phyloP scores from a whole-genome alignment of 73 alveolate species.

The Symbiodinium natans region DNA sequence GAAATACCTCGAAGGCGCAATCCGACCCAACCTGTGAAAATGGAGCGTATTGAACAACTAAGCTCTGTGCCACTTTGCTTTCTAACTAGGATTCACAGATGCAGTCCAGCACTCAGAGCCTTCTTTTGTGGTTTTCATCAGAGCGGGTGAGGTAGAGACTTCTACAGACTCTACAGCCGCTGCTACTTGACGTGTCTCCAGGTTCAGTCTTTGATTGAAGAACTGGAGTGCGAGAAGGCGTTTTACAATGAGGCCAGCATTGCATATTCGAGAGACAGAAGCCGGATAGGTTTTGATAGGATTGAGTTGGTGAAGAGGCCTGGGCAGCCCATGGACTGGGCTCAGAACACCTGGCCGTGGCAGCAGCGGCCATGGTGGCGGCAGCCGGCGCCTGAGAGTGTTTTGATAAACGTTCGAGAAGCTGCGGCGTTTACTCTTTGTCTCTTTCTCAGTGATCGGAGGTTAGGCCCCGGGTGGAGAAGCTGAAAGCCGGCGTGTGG shows the following conservation, averaged over 20 bases:
- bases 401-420: too few relatives aligned
- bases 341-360: conserved; percentile 12
- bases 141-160: neutral
- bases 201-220: conserved; percentile 89
- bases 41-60: too few relatives aligned
- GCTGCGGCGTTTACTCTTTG: neutral
- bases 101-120: conserved; percentile 32
- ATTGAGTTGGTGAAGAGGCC: too few relatives aligned
- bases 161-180: neutral
- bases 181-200: neutral
- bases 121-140: neutral
- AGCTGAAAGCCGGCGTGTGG: conserved; percentile 63
- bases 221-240: conserved; percentile 78
- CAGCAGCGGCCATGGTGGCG: conserved; percentile 55
- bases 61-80: neutral
- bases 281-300: too few relatives aligned
- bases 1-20: conserved; percentile 80
- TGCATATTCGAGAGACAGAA: too few relatives aligned
- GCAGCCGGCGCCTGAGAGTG: conserved; percentile 3
- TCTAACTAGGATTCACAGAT: conserved; percentile 32
- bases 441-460: too few relatives aligned
- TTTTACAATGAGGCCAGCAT: conserved; percentile 75
- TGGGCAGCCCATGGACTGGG: conserved; percentile 63
- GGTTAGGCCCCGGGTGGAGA: conserved; percentile 80
- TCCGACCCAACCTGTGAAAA: neutral